A percentile compares a stretch with the other conserved stretches of the same genome.
Evolutionary conservation across 768 basidiomycete genomes (phyloP).

Genomic region (Mycena galopus): DNA sequence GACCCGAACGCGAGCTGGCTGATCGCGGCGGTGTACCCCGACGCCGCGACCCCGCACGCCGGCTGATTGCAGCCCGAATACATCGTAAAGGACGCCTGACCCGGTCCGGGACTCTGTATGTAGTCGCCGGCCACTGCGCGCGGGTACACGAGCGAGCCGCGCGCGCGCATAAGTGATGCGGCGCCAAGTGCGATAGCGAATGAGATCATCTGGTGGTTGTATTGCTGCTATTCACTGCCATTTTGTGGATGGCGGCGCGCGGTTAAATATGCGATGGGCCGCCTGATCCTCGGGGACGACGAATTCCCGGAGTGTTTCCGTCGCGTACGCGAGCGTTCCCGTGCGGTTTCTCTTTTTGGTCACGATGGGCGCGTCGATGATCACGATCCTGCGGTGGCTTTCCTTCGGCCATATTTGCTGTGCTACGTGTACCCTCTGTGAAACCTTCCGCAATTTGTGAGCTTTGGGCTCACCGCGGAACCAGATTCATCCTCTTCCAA

Average conservation of each 20-base stretch:
- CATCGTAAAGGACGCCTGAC: constrained; percentile 68
- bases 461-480: too few species aligned
- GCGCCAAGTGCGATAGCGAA: constrained; percentile 7
- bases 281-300: constrained; percentile 35
- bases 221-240: background rate
- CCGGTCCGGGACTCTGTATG: constrained; percentile 62
- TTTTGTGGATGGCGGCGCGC: background rate
- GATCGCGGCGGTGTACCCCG: constrained; percentile 68
- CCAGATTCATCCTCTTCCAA: background rate
- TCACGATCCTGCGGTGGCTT: constrained; percentile 13
- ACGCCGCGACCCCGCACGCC: constrained; percentile 67
- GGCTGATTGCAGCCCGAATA: constrained; percentile 61
- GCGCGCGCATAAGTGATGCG: constrained; percentile 1
- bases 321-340: background rate
- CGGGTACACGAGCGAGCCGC: constrained; percentile 8
- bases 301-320: constrained; percentile 34
- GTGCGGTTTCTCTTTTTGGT: background rate
- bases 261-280: constrained; percentile 26
- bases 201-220: constrained; percentile 3
- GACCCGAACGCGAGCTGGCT: constrained; percentile 70
- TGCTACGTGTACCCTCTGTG: constrained; percentile 1
- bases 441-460: background rate
- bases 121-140: constrained; percentile 61
- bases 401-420: constrained; percentile 7
- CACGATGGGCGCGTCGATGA: constrained; percentile 5